Percentiles rank a stretch among this genome's conserved stretches.
These are phyloP conservation scores for Lineolata rhizophorae DNA, from an alignment of 495 filamentous ascomycete species.

Conservation along the genomic window DNA sequence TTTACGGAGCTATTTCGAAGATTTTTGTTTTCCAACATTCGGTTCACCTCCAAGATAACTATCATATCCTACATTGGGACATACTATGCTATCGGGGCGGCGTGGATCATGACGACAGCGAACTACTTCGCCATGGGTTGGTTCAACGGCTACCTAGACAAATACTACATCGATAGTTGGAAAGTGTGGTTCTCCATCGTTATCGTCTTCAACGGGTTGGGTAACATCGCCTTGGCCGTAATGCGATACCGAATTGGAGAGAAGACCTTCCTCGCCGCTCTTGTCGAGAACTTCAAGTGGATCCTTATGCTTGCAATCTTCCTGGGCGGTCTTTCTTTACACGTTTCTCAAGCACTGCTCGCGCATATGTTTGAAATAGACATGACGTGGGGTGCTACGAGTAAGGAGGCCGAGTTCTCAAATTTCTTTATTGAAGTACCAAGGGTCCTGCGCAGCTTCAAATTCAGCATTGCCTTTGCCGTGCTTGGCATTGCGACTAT, in stretches of 20 bases:
- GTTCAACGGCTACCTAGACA: conserved; percentile 24
- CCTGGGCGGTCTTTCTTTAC: conserved; percentile 25
- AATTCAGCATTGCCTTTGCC: conserved; percentile 50
- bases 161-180: conserved; percentile 26
- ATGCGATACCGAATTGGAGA: conserved; percentile 26
- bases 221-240: conserved; percentile 24
- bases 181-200: conserved; percentile 20
- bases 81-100: conserved; percentile 62
- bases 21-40: conserved; percentile 54
- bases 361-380: conserved; percentile 27
- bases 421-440: conserved; percentile 69
- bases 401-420: conserved; percentile 38
- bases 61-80: conserved; percentile 67
- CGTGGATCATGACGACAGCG: conserved; percentile 53
- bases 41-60: conserved; percentile 57
- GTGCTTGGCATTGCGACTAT: conserved; percentile 38
- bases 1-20: conserved; percentile 59
- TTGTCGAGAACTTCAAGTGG: conserved; percentile 20
- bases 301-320: conserved; percentile 26
- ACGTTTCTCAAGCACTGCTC: conserved; percentile 24
- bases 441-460: conserved; percentile 54
- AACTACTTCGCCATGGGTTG: conserved; percentile 57
- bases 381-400: conserved; percentile 27
- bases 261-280: conserved; percentile 13
- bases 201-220: conserved; percentile 26